Evolutionary conservation across 345 rosid genomes (phyloP), one percentile per base, ranked within the genome.

Genomic region (Sonneratia alba): DNA sequence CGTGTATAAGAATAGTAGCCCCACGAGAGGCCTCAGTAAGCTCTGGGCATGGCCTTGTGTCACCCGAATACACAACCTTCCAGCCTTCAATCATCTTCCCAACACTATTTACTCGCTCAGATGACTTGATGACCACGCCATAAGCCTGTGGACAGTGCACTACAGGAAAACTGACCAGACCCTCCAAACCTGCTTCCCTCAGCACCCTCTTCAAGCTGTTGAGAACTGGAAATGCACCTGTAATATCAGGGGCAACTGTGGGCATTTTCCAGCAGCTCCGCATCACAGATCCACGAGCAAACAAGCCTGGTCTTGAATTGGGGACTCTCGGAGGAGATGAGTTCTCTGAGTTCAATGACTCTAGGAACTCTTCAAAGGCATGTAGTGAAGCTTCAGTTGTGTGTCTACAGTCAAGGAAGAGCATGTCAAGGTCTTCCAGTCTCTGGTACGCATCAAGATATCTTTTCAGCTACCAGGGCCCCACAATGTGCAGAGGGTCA

Each of bases 11-110:
- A 76, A 91, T 79, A 5, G 97, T 91, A 43, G 97, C 97, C 53
- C 88, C 93, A 51, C 74, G 81, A 70, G 93, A 84, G 47, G 95
- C 96, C 78, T 89, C 89, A 1, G 87, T 72, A 4, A 82, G 76
- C 70, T 87, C 93, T 0, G 88, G 89, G 76, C 97, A 90, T 49
- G 98, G 98, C 81, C 98, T 89, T 11, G 98, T 86, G 79, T 94
- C 98, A 34, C 98, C 98, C 3, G 97, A 94, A 74, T 94, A 91
- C 72, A 86, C 98, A 70, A 91, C 78, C 82, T 90, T 94, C 98
- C 98, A 94, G 38, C 98, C 98, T 0, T 89, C 96, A 70, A 91
- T 94, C 51, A 43, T 67, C 83, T 90, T 85, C 57, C 95, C 95
- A 68, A 72, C 75, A 63, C 79, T 79, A 74, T 91, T 91, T 27